Evolutionary conservation across 1,284 basidiomycete genomes (phyloP), one percentile per base, ranked within the genome.

Genomic region (Malassezia pachydermatis): DNA sequence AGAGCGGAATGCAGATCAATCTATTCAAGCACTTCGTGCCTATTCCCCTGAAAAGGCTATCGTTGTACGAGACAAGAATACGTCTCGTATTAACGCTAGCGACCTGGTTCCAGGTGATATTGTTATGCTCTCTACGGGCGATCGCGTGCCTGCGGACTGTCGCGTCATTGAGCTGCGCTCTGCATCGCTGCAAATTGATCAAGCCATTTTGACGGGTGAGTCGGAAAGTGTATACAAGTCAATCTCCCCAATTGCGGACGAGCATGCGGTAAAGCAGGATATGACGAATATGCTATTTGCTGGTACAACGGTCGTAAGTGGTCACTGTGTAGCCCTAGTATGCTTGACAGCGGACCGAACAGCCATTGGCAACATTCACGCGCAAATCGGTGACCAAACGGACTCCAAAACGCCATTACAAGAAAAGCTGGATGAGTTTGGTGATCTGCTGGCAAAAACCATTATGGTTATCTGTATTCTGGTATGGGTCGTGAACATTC

Each of bases 371-470:
- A 56, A 65, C 44, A 70, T 70, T 34, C 67, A 70, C 49, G 55
- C 63, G 25, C 60, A 67, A 33, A 71, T 71, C 43, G 61, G 58
- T 38, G 54, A 63, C 28, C 62, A 71, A 19, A 55, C 58, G 19
- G 64, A 69, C 38, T 58, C 64, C 29, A 68, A 65, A 56, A 70
- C 67, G 6, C 68, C 67, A 3, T 58, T 71, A 45, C 66, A 71
- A 56, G 60, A 68, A 50, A 68, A 67, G 49, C 60, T 71, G 47
- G 67, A 70, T 45, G 65, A 70, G 45, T 70, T 71, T 58, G 68
- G 68, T 36, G 65, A 70, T 47, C 57, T 62, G 38, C 59, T 70
- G 17, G 67, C 67, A 22, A 67, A 65, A 36, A 65, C 67, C 47
- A 71, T 71, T 43, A 58, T 58, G 50, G 57, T 71, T 44, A 70